Percentiles rank a stretch among this genome's conserved stretches.
Evolutionary conservation across 2,329 filamentous ascomycete genomes (phyloP).

Genomic region (Keithomyces neogunnii): DNA sequence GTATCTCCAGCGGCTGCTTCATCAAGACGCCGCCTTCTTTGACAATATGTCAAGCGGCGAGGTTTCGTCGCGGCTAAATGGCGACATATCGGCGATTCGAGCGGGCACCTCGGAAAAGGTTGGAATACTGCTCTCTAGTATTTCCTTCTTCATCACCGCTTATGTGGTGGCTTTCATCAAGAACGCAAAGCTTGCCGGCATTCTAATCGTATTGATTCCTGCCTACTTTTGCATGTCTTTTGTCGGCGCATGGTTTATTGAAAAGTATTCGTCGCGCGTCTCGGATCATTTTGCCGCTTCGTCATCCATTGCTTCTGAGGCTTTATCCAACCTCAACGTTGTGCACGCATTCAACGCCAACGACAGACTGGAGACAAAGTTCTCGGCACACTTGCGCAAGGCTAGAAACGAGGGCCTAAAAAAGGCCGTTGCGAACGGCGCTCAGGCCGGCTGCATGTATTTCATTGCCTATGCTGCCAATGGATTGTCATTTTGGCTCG

Average conservation of each 20-base stretch:
- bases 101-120: conserved; percentile 63
- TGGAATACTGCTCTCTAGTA: conserved; percentile 52
- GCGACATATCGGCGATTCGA: conserved; percentile 58
- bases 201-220: conserved; percentile 54
- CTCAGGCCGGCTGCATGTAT: conserved; percentile 54
- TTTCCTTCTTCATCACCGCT: conserved; percentile 58
- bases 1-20: conserved; percentile 51
- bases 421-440: conserved; percentile 46
- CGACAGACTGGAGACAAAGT: conserved; percentile 48
- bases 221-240: conserved; percentile 52
- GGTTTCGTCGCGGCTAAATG: conserved; percentile 52
- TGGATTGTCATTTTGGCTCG: conserved; percentile 55
- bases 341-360: conserved; percentile 57
- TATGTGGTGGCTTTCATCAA: conserved; percentile 59
- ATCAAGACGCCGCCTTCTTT: conserved; percentile 55
- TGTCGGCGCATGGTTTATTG: conserved; percentile 44
- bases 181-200: conserved; percentile 51
- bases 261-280: conserved; percentile 40
- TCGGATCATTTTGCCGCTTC: conserved; percentile 46
- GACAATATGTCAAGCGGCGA: conserved; percentile 54
- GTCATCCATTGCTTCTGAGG: conserved; percentile 54
- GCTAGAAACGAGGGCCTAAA: conserved; percentile 45
- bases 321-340: conserved; percentile 48
- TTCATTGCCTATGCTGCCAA: conserved; percentile 61
- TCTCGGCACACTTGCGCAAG: conserved; percentile 39